Percentiles rank a stretch among this genome's conserved stretches.
Conservation (phyloP, 148 eudicot genomes). For the Cornus suecica region DNA sequence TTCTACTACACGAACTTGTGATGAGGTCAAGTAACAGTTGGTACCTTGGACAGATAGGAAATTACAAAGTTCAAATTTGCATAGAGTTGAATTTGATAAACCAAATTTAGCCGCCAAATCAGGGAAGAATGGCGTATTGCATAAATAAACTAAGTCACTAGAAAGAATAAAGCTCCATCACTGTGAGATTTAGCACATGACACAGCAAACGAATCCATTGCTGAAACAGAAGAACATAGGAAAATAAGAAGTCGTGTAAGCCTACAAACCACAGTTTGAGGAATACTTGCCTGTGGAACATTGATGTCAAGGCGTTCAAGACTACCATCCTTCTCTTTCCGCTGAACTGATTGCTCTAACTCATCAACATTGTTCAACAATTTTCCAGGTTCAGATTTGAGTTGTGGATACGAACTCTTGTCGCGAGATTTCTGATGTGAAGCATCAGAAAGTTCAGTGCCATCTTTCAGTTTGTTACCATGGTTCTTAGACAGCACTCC, state of each 20-base stretch:
- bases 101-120: neutral
- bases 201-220: neutral
- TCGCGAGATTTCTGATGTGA: constrained; percentile 37
- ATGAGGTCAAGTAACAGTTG: neutral
- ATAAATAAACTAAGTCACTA: neutral
- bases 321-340: constrained; percentile 50
- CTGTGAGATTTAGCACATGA: neutral
- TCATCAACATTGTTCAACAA: constrained; percentile 29
- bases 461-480: constrained; percentile 53
- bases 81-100: neutral
- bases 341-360: constrained; percentile 39
- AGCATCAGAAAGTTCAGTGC: constrained; percentile 32
- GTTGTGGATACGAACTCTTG: constrained; percentile 36
- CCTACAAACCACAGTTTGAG: constrained; percentile 54
- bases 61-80: neutral
- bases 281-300: constrained; percentile 55
- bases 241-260: constrained; percentile 1
- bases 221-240: neutral
- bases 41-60: neutral
- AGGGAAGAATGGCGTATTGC: neutral
- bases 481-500: constrained; percentile 33
- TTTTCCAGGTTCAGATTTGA: constrained; percentile 42
- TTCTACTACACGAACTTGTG: neutral
- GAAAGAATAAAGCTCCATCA: neutral
- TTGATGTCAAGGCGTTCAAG: constrained; percentile 66